These are phyloP conservation scores for Phytopythium cucurbitacearum DNA, from an alignment of 352 stramenopile genomes.

Conservation along the genomic window DNA sequence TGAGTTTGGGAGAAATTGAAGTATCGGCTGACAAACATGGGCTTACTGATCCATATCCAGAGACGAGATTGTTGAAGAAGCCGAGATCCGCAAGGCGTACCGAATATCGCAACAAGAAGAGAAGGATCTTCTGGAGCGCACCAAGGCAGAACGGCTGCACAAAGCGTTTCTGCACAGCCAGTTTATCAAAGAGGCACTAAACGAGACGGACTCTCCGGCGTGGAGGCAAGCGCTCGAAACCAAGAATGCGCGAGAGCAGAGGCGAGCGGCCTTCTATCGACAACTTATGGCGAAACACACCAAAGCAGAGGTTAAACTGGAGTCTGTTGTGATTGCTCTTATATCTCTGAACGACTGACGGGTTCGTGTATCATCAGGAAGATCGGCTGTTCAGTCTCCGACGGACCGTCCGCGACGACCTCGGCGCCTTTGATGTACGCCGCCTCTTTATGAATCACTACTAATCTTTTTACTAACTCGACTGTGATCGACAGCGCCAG, in stretches of 20 bases:
- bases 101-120: constrained; percentile 22
- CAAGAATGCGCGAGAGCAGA: constrained; percentile 53
- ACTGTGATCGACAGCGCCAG: background rate
- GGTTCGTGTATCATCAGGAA: constrained; percentile 17
- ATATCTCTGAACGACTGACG: background rate
- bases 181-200: constrained; percentile 67
- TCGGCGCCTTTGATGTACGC: constrained; percentile 59
- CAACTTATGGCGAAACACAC: constrained; percentile 39
- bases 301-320: constrained; percentile 27
- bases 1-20: background rate
- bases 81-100: constrained; percentile 21
- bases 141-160: constrained; percentile 68
- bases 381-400: constrained; percentile 50
- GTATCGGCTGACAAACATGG: background rate
- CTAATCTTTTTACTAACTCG: background rate
- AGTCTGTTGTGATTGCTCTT: background rate
- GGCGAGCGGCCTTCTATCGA: constrained; percentile 50
- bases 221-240: constrained; percentile 60
- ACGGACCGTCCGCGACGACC: constrained; percentile 36
- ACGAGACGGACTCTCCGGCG: constrained; percentile 64
- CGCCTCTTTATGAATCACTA: background rate
- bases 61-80: constrained; percentile 32
- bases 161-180: constrained; percentile 60
- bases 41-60: constrained; percentile 15
- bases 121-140: constrained; percentile 39